Percentiles rank a stretch among this genome's conserved stretches.
These are phyloP conservation scores for Calonectria montana DNA, from an alignment of 2,329 filamentous ascomycete species.

Conservation along the genomic window DNA sequence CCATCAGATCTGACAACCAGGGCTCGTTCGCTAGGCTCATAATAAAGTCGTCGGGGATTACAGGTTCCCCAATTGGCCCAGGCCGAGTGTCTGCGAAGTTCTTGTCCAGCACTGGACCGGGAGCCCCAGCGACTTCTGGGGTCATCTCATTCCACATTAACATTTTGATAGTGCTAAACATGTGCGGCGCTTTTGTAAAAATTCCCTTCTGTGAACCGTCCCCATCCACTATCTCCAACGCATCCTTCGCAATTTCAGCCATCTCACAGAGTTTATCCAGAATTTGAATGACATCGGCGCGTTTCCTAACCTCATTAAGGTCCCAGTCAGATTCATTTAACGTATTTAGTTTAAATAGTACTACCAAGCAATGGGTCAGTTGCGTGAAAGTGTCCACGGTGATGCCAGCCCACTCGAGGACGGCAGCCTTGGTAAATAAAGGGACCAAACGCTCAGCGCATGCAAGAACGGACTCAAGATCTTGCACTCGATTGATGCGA, in stretches of 20 bases:
- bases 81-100: background rate
- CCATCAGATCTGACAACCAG: conserved; percentile 26
- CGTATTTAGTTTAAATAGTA: conserved; percentile 28
- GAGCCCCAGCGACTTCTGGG: background rate
- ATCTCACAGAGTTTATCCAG: conserved; percentile 22
- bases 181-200: conserved; percentile 15
- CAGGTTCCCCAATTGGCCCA: background rate
- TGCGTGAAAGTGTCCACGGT: conserved; percentile 31
- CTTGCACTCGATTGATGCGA: conserved; percentile 18
- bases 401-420: conserved; percentile 22
- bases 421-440: conserved; percentile 3
- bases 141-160: conserved; percentile 27
- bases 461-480: conserved; percentile 21
- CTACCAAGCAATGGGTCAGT: conserved; percentile 24
- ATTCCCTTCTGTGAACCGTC: conserved; percentile 19
- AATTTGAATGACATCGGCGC: conserved; percentile 25
- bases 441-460: conserved; percentile 19
- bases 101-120: background rate
- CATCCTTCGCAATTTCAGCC: background rate
- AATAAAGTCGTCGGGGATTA: conserved; percentile 15
- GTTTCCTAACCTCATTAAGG: conserved; percentile 13
- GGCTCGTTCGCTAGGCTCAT: conserved; percentile 18
- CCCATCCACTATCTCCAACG: conserved; percentile 19
- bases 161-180: conserved; percentile 27
- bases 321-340: conserved; percentile 26